A percentile compares a stretch with the other conserved stretches of the same genome.
Evolutionary conservation across 2,329 filamentous ascomycete species (phyloP).

Genomic region (Epichloe typhina): DNA sequence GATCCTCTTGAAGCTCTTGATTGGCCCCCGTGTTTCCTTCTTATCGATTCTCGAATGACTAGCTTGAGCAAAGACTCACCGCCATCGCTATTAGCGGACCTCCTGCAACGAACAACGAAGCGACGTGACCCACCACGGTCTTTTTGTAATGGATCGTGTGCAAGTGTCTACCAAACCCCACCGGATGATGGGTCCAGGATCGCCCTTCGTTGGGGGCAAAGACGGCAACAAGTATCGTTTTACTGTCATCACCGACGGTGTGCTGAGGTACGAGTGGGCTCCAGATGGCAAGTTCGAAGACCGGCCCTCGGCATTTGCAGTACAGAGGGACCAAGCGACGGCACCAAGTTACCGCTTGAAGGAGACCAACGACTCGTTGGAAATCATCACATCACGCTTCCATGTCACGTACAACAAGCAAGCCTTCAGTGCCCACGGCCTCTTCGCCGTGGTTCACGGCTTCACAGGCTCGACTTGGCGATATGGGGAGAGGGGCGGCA

Average conservation of each 20-base stretch:
- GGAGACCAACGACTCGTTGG: slow-evolving; percentile 31
- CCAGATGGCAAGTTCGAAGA: slow-evolving; percentile 48
- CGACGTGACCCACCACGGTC: too few species aligned
- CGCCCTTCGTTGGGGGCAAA: slow-evolving; percentile 9
- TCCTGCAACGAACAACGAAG: too few species aligned
- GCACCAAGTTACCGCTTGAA: slow-evolving; percentile 31
- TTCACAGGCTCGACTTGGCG: slow-evolving; percentile 30
- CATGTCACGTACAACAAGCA: slow-evolving; percentile 46
- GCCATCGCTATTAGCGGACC: too few species aligned
- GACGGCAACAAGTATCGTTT: slow-evolving; percentile 37
- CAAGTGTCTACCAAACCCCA: neutral
- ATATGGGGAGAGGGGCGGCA: slow-evolving; percentile 31
- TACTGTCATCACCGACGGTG: slow-evolving; percentile 40
- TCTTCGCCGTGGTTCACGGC: slow-evolving; percentile 30
- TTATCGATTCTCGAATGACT: too few species aligned
- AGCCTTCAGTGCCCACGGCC: slow-evolving; percentile 36
- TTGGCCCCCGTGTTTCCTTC: too few species aligned
- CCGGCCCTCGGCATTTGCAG: slow-evolving; percentile 47
- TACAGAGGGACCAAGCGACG: slow-evolving; percentile 33
- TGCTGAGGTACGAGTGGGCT: slow-evolving; percentile 50
- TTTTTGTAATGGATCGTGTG: neutral
- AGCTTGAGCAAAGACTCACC: too few species aligned
- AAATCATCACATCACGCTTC: slow-evolving; percentile 42
- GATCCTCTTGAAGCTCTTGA: too few species aligned
- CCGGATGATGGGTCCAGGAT: neutral